Evolutionary conservation across 345 rosid species (phyloP), one percentile per base, ranked within the genome.

Genomic region (Syzygium grande): DNA sequence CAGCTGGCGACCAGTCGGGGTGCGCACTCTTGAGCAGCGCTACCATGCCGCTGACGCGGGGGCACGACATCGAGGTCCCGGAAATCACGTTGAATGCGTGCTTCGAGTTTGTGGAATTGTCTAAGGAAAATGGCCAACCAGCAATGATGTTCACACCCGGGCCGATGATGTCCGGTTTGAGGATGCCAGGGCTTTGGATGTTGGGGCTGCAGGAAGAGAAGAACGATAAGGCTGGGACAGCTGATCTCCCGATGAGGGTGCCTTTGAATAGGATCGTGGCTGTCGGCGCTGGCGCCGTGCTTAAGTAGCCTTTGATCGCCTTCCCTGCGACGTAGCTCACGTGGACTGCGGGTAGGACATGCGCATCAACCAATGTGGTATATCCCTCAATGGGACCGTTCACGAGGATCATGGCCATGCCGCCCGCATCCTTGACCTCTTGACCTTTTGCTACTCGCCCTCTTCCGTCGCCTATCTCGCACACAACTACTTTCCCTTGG

Each of bases 171-270:
- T 92, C 94, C 16, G 94, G 94, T 88, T 93, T 94, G 88, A 93
- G 83, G 38, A 93, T 90, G 16, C 91, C 93, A 1, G 94, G 92
- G 86, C 92, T 91, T 41, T 88, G 84, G 30, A 11, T 27, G 88
- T 88, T 92, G 65, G 94, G 96, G 38, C 94, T 94, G 52, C 96
- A 90, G 53, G 94, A 92, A 59, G 94, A 91, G 89, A 93, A 94
- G 63, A 91, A 43, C 51, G 92, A 84, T 22, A 91, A 92, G 3
- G 87, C 15, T 0, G 96, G 96, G 51, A 94, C 89, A 85, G 80
- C 46, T 2, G 83, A 59, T 53, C 88, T 90, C 5, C 90, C 92
- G 34, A 90, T 88, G 49, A 55, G 73, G 68, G 89, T 90, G 63
- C 88, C 92, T 90, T 87, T 87, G 77, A 86, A 90, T 19, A 86